These are phyloP conservation scores for Cephalotrichum gorgonifer DNA, from an alignment of 2,329 filamentous ascomycete genomes.

Conservation along the genomic window DNA sequence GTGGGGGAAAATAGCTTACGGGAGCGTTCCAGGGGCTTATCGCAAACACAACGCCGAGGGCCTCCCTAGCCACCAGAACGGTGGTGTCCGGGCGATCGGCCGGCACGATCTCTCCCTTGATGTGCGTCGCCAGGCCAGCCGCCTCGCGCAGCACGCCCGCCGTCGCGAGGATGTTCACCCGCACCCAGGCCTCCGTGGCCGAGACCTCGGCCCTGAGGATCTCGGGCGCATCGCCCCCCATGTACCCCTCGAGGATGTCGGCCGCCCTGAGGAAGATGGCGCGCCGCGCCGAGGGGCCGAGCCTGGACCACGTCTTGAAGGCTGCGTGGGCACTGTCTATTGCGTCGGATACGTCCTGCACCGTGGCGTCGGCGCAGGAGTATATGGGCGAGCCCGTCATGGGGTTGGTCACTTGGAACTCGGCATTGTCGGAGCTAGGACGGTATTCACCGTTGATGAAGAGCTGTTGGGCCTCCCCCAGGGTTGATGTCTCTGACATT, in stretches of 20 bases:
- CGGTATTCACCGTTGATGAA: conserved; percentile 15
- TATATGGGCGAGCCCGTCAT: conserved; percentile 36
- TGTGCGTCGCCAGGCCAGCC: conserved; percentile 25
- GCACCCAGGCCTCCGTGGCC: conserved; percentile 16
- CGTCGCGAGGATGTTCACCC: conserved; percentile 24
- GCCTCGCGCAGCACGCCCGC: conserved; percentile 27
- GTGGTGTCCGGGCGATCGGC: conserved; percentile 34
- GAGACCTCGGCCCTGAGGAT: conserved; percentile 20
- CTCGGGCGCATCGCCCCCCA: conserved; percentile 22
- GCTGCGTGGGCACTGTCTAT: conserved; percentile 40
- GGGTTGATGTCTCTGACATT: not conserved
- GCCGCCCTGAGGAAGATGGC: conserved; percentile 54
- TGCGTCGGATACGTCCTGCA: conserved; percentile 39
- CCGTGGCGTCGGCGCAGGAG: conserved; percentile 43
- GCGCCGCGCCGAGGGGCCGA: conserved; percentile 43
- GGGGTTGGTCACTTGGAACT: conserved; percentile 17
- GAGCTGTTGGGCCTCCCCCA: conserved; percentile 6
- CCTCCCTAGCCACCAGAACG: conserved; percentile 54
- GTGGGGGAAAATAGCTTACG: conserved; percentile 5
- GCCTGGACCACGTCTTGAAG: conserved; percentile 51
- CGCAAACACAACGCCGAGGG: conserved; percentile 57
- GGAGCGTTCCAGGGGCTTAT: conserved; percentile 57
- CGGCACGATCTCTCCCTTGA: conserved; percentile 23
- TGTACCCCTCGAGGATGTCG: conserved; percentile 42
- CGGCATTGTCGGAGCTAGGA: conserved; percentile 11